phyloP scores from a whole-genome alignment of 352 stramenopile species.

The Pythium grandisporangium region DNA sequence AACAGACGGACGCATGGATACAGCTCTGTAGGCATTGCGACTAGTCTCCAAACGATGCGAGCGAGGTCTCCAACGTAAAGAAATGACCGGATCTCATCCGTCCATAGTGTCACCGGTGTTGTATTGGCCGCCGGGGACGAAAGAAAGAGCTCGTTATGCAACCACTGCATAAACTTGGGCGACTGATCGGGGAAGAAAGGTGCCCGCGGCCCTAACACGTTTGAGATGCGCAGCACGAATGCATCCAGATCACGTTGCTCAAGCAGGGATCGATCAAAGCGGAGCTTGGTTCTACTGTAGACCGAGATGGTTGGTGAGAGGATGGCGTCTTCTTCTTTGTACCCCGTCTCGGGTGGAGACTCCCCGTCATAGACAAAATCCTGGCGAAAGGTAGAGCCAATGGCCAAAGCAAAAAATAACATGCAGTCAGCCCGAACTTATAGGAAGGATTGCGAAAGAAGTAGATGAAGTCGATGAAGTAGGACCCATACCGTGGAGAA shows the following conservation, averaged over 20 bases:
- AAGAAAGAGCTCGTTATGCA: conserved; percentile 32
- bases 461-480: too few species aligned
- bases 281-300: conserved; percentile 41
- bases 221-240: conserved; percentile 43
- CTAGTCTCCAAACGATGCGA: conserved; percentile 20
- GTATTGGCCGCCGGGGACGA: background rate
- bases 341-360: conserved; percentile 12
- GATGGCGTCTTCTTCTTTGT: conserved; percentile 21
- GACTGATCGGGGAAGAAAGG: conserved; percentile 24
- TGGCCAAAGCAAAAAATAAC: background rate
- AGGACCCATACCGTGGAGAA: too few species aligned
- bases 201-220: conserved; percentile 35
- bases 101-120: conserved; percentile 33
- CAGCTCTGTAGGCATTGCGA: background rate
- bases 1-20: conserved; percentile 10
- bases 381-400: too few species aligned
- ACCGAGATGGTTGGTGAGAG: conserved; percentile 4
- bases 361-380: conserved; percentile 58
- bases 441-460: too few species aligned
- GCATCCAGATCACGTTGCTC: conserved; percentile 2
- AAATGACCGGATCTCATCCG: conserved; percentile 57
- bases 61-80: conserved; percentile 44
- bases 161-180: conserved; percentile 60
- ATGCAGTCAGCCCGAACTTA: conserved; percentile 9
- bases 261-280: conserved; percentile 34